A percentile compares a stretch with the other conserved stretches of the same genome.
Evolutionary conservation across 2,329 filamentous ascomycete genomes (phyloP).

Genomic region (Drechmeria coniospora): DNA sequence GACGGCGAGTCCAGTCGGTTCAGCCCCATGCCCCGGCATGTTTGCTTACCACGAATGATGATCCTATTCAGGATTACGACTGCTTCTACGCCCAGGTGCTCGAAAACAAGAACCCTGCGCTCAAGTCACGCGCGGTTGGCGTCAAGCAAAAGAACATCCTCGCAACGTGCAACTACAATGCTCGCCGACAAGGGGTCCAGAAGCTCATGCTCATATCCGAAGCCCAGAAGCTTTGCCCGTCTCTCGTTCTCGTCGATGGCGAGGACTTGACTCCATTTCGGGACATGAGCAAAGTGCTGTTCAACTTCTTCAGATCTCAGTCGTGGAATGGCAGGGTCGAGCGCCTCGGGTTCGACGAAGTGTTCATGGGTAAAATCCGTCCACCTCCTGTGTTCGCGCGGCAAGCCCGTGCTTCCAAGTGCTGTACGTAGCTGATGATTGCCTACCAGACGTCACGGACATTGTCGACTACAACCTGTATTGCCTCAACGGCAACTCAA

Average conservation of each 20-base stretch:
- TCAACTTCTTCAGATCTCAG: slow-evolving; percentile 53
- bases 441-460: slow-evolving; percentile 64
- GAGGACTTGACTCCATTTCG: slow-evolving; percentile 79
- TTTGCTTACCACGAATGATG: slow-evolving; percentile 1
- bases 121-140: slow-evolving; percentile 62
- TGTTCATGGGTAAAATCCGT: slow-evolving; percentile 32
- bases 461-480: slow-evolving; percentile 68
- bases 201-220: slow-evolving; percentile 81
- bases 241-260: slow-evolving; percentile 71
- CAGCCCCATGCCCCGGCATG: background rate
- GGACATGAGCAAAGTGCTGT: slow-evolving; percentile 70
- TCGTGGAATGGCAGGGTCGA: slow-evolving; percentile 71
- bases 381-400: too few relatives aligned
- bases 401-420: background rate
- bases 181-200: slow-evolving; percentile 52
- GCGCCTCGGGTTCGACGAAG: slow-evolving; percentile 80
- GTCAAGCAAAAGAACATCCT: slow-evolving; percentile 89
- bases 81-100: slow-evolving; percentile 92
- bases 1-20: slow-evolving; percentile 3
- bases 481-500: slow-evolving; percentile 50
- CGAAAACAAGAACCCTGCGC: slow-evolving; percentile 60
- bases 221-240: slow-evolving; percentile 65
- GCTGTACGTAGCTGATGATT: background rate
- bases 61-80: slow-evolving; percentile 56
- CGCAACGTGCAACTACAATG: slow-evolving; percentile 89